phyloP scores from a whole-genome alignment of 164 flowering plant genomes.

The Hamamelis virginiana region DNA sequence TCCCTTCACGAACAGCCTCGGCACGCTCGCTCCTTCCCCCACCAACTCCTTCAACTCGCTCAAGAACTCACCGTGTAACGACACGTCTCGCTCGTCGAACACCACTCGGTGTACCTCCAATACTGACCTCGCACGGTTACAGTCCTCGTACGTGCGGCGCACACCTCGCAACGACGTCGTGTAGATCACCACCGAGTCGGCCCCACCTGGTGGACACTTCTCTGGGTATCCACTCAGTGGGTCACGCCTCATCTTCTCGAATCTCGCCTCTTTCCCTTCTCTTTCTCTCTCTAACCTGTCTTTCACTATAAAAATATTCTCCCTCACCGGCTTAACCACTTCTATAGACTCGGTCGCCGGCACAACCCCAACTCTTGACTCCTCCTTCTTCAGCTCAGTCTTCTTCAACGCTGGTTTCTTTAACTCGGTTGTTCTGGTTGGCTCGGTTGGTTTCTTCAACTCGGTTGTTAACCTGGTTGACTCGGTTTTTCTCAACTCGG shows the following conservation, averaged over 20 bases:
- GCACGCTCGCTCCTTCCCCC: constrained; percentile 52
- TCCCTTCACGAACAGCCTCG: constrained; percentile 87
- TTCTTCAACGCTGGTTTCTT: constrained; percentile 15
- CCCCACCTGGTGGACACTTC: constrained; percentile 81
- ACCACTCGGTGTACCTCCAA: constrained; percentile 62
- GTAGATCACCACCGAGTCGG: constrained; percentile 64
- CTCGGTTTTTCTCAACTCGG: constrained; percentile 24
- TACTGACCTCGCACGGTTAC: constrained; percentile 44
- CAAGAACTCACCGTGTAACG: constrained; percentile 65
- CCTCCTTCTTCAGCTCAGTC: constrained; percentile 7
- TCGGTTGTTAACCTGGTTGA: background rate
- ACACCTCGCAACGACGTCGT: constrained; percentile 91
- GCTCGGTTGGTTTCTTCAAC: background rate
- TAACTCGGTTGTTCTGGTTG: constrained; percentile 1
- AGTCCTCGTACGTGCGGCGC: constrained; percentile 80
- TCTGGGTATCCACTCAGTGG: constrained; percentile 70
- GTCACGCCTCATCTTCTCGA: constrained; percentile 40
- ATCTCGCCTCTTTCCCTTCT: constrained; percentile 34
- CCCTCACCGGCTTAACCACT: constrained; percentile 42
- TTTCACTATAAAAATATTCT: constrained; percentile 60
- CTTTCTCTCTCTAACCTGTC: constrained; percentile 63
- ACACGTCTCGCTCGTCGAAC: constrained; percentile 85
- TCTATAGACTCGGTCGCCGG: too few species aligned
- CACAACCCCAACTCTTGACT: background rate
- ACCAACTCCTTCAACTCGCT: constrained; percentile 58